These are phyloP conservation scores for Curvularia verruculosa DNA, from an alignment of 2,329 filamentous ascomycete species.

Conservation along the genomic window DNA sequence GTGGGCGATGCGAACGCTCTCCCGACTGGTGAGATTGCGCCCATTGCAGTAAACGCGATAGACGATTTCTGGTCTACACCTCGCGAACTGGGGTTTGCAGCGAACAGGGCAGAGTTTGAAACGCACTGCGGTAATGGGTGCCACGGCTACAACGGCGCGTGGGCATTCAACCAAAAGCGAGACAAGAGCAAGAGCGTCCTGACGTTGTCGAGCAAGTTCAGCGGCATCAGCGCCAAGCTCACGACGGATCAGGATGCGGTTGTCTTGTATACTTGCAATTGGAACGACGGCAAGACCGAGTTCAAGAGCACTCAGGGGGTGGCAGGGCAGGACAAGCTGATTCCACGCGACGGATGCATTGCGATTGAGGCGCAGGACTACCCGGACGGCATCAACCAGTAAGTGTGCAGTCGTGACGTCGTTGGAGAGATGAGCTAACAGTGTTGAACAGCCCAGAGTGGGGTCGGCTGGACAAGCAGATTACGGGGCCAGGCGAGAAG, in stretches of 20 bases:
- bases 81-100: slow-evolving; percentile 41
- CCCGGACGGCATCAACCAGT: slow-evolving; percentile 46
- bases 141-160: slow-evolving; percentile 44
- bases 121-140: slow-evolving; percentile 44
- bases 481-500: slow-evolving; percentile 40
- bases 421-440: slow-evolving; percentile 22
- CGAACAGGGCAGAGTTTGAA: slow-evolving; percentile 32
- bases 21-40: slow-evolving; percentile 42
- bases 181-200: slow-evolving; percentile 32
- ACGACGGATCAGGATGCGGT: slow-evolving; percentile 42
- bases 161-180: slow-evolving; percentile 37
- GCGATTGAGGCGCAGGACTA: slow-evolving; percentile 46
- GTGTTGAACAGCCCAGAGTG: slow-evolving; percentile 39
- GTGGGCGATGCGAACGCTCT: slow-evolving; percentile 36
- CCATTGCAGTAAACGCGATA: slow-evolving; percentile 29
- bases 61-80: slow-evolving; percentile 44
- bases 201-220: slow-evolving; percentile 39
- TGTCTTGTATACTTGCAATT: slow-evolving; percentile 45
- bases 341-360: slow-evolving; percentile 43
- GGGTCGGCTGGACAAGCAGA: slow-evolving; percentile 40
- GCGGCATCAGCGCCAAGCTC: slow-evolving; percentile 42
- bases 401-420: slow-evolving; percentile 19
- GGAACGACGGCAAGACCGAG: slow-evolving; percentile 45
- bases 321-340: slow-evolving; percentile 38
- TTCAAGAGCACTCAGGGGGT: slow-evolving; percentile 44